phyloP scores from a whole-genome alignment of 306 rosid species.

The Castanospermum australe region DNA sequence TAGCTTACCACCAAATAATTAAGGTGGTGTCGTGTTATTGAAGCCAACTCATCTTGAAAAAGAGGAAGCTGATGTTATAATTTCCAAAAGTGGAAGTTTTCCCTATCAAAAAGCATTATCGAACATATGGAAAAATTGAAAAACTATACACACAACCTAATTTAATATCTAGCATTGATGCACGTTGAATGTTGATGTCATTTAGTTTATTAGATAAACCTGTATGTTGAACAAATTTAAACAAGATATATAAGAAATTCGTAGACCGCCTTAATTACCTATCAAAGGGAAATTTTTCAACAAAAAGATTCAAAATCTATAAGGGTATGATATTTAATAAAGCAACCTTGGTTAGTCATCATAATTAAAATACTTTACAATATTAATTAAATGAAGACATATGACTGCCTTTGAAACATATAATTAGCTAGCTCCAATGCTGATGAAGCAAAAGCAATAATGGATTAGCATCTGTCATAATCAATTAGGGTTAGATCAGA shows the following conservation, averaged over 20 bases:
- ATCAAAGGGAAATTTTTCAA: constrained; percentile 11
- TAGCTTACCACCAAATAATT: constrained; percentile 29
- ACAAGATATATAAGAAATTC: constrained; percentile 26
- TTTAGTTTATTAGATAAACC: constrained; percentile 27
- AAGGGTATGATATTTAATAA: neutral
- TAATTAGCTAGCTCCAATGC: neutral
- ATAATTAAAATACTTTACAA: neutral
- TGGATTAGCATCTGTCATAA: neutral
- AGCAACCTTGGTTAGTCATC: constrained; percentile 8
- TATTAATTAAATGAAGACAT: constrained; percentile 17
- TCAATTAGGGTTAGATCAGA: constrained; percentile 1
- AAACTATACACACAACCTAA: constrained; percentile 19
- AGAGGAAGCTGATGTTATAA: constrained; percentile 29
- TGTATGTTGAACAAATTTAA: constrained; percentile 24
- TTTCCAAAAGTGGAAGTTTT: constrained; percentile 32
- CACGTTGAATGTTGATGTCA: constrained; percentile 46
- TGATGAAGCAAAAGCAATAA: constrained; percentile 6
- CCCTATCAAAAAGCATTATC: constrained; percentile 24
- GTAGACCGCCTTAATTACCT: neutral
- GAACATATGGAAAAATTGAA: constrained; percentile 15
- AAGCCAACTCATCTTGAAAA: constrained; percentile 39
- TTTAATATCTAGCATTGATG: constrained; percentile 25
- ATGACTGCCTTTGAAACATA: constrained; percentile 8
- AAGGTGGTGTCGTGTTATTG: constrained; percentile 32
- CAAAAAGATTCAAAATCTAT: constrained; percentile 5